A percentile compares a stretch with the other conserved stretches of the same genome.
These are phyloP conservation scores for Pleurotus citrinopileatus DNA, from an alignment of 768 basidiomycete genomes.

Conservation along the genomic window DNA sequence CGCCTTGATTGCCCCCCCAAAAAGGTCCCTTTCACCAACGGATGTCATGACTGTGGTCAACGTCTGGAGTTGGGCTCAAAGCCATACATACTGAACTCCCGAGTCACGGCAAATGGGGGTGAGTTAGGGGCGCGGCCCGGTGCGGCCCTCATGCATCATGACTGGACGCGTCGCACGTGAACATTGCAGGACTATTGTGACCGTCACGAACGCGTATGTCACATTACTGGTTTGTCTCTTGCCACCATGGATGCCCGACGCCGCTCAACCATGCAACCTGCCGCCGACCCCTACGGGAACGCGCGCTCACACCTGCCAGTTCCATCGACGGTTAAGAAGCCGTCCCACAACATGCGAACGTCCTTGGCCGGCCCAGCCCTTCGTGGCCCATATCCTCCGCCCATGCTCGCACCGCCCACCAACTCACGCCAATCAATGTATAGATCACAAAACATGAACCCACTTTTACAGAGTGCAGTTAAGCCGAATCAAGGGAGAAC, in stretches of 20 bases:
- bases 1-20: conserved; percentile 82
- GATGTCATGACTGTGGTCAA: conserved; percentile 16
- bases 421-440: conserved; percentile 69
- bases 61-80: not conserved
- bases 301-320: conserved; percentile 65
- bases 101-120: no score
- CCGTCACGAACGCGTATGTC: conserved; percentile 30
- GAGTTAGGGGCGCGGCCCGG: no score
- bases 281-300: conserved; percentile 45
- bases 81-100: no score
- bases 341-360: conserved; percentile 52
- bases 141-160: no score
- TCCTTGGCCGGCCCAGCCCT: conserved; percentile 77
- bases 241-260: conserved; percentile 40
- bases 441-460: conserved; percentile 66
- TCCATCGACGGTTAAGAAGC: conserved; percentile 75
- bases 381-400: conserved; percentile 48
- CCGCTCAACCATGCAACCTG: conserved; percentile 57
- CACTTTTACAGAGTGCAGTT: conserved; percentile 64
- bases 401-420: conserved; percentile 32
- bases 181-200: no score
- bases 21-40: conserved; percentile 49
- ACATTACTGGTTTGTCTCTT: conserved; percentile 16
- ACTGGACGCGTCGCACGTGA: no score
- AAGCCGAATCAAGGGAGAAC: conserved; percentile 71